Base-by-base conservation (phyloP, 2,329 filamentous ascomycete genomes). In the Fusarium incarnatum region DNA sequence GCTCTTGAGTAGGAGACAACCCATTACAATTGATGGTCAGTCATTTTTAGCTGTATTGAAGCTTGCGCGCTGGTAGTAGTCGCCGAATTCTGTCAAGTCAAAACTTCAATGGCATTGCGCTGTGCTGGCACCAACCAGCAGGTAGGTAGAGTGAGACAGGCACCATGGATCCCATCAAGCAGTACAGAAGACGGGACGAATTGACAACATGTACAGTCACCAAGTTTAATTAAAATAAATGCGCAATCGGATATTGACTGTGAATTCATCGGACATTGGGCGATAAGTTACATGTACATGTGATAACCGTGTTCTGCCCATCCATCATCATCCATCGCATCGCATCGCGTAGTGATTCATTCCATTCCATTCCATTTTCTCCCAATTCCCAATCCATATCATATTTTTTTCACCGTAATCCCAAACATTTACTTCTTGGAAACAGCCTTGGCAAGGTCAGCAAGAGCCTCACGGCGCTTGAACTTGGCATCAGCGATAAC, bases 401-500 rank as follows among this genome's bases (percentile, higher is more conserved):
- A 18, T 28, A 47, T 23, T 49, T 34, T 45, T 44, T 20, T 16
- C 15, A 25, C 11, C 16, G 20, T 25, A 9, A 22, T 20, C 15
- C 30, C 18, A 22, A 15, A 57, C 20, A 41, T 57, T 63, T 74
- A 76, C 52, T 75, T 75, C 60, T 76, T 76, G 18, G 60, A 50
- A 6, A 82, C 85, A 32, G 80, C 83, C 74, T 85, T 84, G 61
- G 87, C 89, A 41, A 92, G 84, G 74, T 91, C 90, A 50, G 88
- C 87, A 40, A 93, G 84, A 52, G 89, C 90, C 77, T 92, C 91
- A 54, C 88, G 88, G 67, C 91, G 89, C 86, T 93, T 93, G 86
- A 89, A 93, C 83, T 91, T 91, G 75, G 90, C 91, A 77, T 93
- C 91, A 79, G 91, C 87, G 70, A 93, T 91, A 63, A 92, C 90